These are phyloP conservation scores for Candida michaelii DNA, from an alignment of 805 yeast species.

Conservation along the genomic window DNA sequence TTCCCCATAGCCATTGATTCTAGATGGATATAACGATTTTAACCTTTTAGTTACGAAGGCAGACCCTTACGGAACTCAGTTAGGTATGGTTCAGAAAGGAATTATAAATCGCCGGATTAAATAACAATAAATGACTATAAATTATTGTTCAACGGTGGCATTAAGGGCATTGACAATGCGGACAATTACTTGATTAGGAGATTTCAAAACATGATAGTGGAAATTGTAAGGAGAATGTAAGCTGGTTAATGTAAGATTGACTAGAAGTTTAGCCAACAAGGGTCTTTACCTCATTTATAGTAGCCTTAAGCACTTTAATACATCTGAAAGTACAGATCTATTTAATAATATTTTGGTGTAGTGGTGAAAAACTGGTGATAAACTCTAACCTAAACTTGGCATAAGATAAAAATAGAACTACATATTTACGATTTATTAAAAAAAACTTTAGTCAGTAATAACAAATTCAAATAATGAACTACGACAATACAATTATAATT, in stretches of 20 bases:
- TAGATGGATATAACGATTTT: not conserved
- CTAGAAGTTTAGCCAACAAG: no score
- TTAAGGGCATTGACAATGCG: not conserved
- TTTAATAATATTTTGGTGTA: no score
- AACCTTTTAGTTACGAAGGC: not conserved
- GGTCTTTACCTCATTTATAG: not conserved
- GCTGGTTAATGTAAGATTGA: no score
- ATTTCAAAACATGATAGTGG: not conserved
- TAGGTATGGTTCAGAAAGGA: not conserved
- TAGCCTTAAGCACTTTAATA: no score
- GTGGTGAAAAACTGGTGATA: no score
- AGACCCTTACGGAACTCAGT: not conserved
- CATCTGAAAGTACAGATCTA: no score
- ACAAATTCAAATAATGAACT: no score
- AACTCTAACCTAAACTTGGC: not conserved
- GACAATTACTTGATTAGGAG: not conserved
- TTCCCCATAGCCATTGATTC: not conserved
- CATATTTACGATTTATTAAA: conserved; percentile 1
- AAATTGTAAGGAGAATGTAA: not conserved
- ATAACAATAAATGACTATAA: not conserved
- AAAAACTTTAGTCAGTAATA: no score
- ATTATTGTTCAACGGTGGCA: not conserved
- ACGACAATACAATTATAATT: no score
- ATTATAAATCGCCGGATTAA: not conserved
- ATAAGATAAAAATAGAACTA: not conserved